Conservation (phyloP, 2,329 filamentous ascomycete genomes). For the Aspergillus phoenicis region DNA sequence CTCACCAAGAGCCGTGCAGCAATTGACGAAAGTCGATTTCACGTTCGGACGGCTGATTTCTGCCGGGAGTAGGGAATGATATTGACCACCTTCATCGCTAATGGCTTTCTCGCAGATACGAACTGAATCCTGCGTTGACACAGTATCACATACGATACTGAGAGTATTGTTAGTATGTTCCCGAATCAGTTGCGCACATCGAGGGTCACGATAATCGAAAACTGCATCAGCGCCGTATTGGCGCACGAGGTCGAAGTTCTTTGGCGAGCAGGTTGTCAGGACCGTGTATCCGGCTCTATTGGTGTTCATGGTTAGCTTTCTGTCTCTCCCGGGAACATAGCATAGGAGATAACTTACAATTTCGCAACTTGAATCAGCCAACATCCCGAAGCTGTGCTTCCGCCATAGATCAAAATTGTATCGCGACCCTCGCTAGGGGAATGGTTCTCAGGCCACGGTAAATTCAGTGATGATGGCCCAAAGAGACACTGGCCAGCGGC, state of each 20-base stretch:
- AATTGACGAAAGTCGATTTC: not conserved
- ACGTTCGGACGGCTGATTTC: not conserved
- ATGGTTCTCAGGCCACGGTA: not conserved
- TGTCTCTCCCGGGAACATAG: not conserved
- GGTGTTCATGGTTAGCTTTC: fast-evolving
- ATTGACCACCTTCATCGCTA: conserved; percentile 10
- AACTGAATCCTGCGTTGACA: not conserved
- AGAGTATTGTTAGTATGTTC: conserved; percentile 8
- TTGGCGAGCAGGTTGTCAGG: conserved; percentile 20
- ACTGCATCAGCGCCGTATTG: conserved; percentile 13
- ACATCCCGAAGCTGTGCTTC: conserved; percentile 1
- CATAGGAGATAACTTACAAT: not conserved
- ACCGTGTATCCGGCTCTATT: conserved; percentile 6
- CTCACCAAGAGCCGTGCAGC: not conserved
- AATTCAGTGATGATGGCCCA: not conserved
- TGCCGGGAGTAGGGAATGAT: conserved; percentile 4
- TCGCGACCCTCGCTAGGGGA: not conserved
- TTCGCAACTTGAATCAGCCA: conserved; percentile 13
- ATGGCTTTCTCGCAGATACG: conserved; percentile 16
- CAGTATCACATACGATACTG: conserved; percentile 9
- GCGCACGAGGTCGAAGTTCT: conserved; percentile 10
- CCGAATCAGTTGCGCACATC: conserved; percentile 14
- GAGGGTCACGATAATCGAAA: conserved; percentile 16
- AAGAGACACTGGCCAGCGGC: conserved; percentile 17
- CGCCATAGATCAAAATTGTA: conserved; percentile 9